Evolutionary conservation across 2,329 filamentous ascomycete species (phyloP), one percentile per base, ranked within the genome.

Genomic region (Pseudogymnoascus sp.): DNA sequence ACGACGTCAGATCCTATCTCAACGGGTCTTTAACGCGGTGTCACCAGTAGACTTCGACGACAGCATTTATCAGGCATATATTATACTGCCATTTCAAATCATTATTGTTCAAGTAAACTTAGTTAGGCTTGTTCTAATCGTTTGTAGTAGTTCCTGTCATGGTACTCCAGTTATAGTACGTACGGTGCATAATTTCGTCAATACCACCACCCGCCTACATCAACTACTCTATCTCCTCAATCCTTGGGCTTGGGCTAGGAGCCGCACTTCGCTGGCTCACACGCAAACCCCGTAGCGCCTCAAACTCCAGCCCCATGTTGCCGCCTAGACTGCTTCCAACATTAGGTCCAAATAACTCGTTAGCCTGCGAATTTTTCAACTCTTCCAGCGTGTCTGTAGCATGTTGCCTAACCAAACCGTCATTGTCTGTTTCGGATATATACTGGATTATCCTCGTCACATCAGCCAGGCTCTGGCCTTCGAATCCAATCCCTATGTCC

Each of bases 321-420:
- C 59, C 61, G 41, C 63, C 59, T 16, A 16, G 64, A 40, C 59
- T 62, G 12, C 46, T 60, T 6, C 66, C 67, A 31, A 70, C 41
- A n/a, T 70, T 61, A 16, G 75, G 66, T 24, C 78, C 79, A 43
- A 84, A 71, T 62, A 85, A 67, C 61, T 73, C 78, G 62, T 81
- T 79, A 72, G 87, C 74, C 64, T 81, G 79, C 83, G 84, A 87
- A 64, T 81, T 83, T 67, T 86, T 81, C 65, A 91, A 70, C 59
- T 83, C 87, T 71, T 90, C 88, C 10, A 86, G 72, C n/a, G 88
- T 86, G 68, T 86, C 86, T 33, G 75, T 76, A 2, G 87, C 87
- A 73, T 91, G 88, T 68, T 86, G 81, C 66, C 81, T 81, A 10
- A 90, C 89, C 43, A 92, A 75, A 0, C 82, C 87, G 71, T 92